These are phyloP conservation scores for Taphrina betulina DNA, from an alignment of 1,139 yeast species.

Conservation along the genomic window DNA sequence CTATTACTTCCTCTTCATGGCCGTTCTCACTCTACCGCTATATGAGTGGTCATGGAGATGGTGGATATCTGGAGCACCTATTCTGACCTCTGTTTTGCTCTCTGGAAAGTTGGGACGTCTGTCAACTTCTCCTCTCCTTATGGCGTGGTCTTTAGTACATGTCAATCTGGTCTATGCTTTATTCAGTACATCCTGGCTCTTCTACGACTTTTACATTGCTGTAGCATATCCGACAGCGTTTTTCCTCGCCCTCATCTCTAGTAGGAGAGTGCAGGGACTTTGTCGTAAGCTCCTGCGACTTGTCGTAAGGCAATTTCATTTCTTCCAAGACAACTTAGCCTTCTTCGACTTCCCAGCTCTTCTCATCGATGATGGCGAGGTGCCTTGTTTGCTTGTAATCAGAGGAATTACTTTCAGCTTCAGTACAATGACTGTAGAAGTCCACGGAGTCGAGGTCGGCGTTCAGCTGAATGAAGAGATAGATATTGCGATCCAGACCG, in stretches of 20 bases:
- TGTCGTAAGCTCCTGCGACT: background rate
- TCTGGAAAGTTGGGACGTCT: slow-evolving; percentile 10
- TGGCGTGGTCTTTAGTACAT: background rate
- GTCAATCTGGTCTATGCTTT: slow-evolving; percentile 11
- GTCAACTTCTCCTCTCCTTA: slow-evolving; percentile 4
- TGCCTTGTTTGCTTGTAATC: slow-evolving; percentile 24
- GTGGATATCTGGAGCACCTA: slow-evolving; percentile 24
- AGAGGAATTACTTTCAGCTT: slow-evolving; percentile 19
- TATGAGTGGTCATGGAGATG: slow-evolving; percentile 19
- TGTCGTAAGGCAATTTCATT: background rate
- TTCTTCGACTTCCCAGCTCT: slow-evolving; percentile 23
- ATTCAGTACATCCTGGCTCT: slow-evolving; percentile 28
- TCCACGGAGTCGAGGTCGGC: slow-evolving; percentile 28
- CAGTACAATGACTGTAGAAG: slow-evolving; percentile 20
- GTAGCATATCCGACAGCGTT: slow-evolving; percentile 15
- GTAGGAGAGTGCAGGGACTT: slow-evolving; percentile 1
- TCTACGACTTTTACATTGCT: slow-evolving; percentile 1
- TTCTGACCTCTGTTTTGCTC: slow-evolving; percentile 5
- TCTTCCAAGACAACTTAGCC: slow-evolving; percentile 26
- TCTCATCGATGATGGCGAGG: slow-evolving; percentile 28
- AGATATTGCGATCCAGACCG: slow-evolving; percentile 28
- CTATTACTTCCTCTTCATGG: slow-evolving; percentile 22
- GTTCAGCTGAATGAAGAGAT: slow-evolving; percentile 27
- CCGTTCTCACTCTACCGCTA: slow-evolving; percentile 17
- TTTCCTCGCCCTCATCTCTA: slow-evolving; percentile 9